Evolutionary conservation across 2,329 filamentous ascomycete genomes (phyloP).

Genomic region (Colletotrichum sp.): DNA sequence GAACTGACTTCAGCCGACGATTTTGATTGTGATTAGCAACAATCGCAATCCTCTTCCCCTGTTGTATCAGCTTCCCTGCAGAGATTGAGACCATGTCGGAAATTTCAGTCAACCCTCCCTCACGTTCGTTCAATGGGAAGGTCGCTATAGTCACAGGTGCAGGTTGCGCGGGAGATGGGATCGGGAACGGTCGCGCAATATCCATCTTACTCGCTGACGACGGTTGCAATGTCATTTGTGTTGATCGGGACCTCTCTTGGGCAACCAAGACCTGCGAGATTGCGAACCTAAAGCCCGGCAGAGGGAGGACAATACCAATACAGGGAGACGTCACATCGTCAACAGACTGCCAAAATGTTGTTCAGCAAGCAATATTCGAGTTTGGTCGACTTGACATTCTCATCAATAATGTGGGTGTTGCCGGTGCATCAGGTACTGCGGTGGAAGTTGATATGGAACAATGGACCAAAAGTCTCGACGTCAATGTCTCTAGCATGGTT

Average conservation of each 20-base stretch:
- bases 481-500: constrained; percentile 25
- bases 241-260: constrained; percentile 55
- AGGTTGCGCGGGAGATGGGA: constrained; percentile 58
- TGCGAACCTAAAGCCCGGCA: constrained; percentile 42
- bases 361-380: constrained; percentile 43
- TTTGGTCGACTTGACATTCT: constrained; percentile 68
- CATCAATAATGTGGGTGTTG: constrained; percentile 69
- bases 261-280: constrained; percentile 61
- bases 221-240: constrained; percentile 62
- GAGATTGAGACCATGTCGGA: background rate
- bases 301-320: constrained; percentile 46
- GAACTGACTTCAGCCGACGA: background rate
- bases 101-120: constrained; percentile 22
- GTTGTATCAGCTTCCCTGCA: background rate
- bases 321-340: constrained; percentile 61
- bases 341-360: constrained; percentile 51
- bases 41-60: background rate
- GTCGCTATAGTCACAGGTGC: constrained; percentile 64
- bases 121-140: constrained; percentile 28
- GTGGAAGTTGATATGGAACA: constrained; percentile 63
- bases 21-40: background rate
- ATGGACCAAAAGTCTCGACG: constrained; percentile 61
- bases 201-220: constrained; percentile 65
- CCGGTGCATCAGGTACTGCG: constrained; percentile 63
- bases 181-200: constrained; percentile 65